A percentile compares a stretch with the other conserved stretches of the same genome.
Conservation (phyloP, 106 monocot species). For the Phalaenopsis equestris region DNA sequence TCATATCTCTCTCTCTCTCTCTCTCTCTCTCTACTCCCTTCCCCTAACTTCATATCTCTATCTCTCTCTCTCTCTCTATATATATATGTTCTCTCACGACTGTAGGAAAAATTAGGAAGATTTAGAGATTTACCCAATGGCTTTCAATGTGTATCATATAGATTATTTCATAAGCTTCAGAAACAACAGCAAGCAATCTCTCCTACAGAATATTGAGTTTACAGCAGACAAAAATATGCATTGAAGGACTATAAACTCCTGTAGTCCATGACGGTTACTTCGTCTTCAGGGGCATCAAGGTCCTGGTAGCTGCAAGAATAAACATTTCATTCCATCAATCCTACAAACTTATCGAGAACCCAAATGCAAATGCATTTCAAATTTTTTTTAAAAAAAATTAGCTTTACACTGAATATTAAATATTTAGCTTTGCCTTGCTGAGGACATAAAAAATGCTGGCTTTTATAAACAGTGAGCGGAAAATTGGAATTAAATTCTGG, state of each 20-base stretch:
- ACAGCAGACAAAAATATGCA: not conserved
- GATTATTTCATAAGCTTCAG: not conserved
- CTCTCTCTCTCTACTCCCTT: not conserved
- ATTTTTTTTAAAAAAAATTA: too few species aligned
- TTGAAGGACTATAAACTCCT: slow-evolving; percentile 49
- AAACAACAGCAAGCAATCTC: not conserved
- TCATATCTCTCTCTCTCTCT: not conserved
- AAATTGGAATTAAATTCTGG: not conserved
- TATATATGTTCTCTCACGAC: not conserved
- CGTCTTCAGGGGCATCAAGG: slow-evolving; percentile 97
- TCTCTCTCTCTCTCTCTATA: not conserved
- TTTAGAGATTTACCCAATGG: not conserved
- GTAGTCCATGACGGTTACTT: slow-evolving; percentile 97
- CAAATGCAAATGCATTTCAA: not conserved
- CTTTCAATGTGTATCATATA: not conserved
- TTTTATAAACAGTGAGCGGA: not conserved
- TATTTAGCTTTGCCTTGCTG: not conserved
- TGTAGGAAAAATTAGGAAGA: not conserved
- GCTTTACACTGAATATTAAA: not conserved
- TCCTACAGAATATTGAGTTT: not conserved
- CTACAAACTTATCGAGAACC: not conserved
- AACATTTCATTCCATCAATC: not conserved
- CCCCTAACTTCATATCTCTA: not conserved
- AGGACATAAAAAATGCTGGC: not conserved
- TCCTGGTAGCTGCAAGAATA: slow-evolving; percentile 77